These are phyloP conservation scores for Saturnispora galanensis DNA, from an alignment of 805 yeast species.

Conservation along the genomic window DNA sequence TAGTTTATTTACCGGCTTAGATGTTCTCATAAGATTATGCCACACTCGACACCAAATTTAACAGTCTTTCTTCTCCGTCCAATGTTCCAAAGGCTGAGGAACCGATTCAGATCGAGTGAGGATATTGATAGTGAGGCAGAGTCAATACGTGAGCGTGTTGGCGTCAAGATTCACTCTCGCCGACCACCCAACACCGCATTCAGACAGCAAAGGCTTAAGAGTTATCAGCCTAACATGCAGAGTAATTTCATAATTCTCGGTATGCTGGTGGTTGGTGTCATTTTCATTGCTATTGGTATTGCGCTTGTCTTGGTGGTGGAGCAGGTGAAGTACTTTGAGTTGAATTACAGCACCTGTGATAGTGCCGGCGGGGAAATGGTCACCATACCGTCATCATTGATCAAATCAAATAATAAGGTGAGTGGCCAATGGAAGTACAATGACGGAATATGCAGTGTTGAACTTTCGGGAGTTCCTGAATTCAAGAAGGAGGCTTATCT, in stretches of 20 bases:
- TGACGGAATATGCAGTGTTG: constrained; percentile 47
- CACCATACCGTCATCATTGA: no score
- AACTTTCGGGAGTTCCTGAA: constrained; percentile 63
- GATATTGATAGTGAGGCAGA: constrained; percentile 21
- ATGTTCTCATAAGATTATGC: no score
- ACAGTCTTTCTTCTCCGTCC: no score
- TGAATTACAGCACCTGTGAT: constrained; percentile 70
- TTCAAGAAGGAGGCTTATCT: constrained; percentile 63
- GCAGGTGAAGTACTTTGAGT: constrained; percentile 61
- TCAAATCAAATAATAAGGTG: constrained; percentile 9
- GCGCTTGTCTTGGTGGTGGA: constrained; percentile 72
- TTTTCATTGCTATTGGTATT: constrained; percentile 88
- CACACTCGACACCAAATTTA: no score
- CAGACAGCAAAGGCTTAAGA: constrained; percentile 56
- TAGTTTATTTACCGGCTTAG: no score
- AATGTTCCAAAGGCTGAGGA: constrained; percentile 10
- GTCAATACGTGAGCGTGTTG: constrained; percentile 15
- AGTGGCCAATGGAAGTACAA: constrained; percentile 50
- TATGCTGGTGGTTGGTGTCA: constrained; percentile 57
- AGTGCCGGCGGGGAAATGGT: constrained; percentile 23
- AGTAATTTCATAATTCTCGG: constrained; percentile 88
- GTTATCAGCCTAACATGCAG: constrained; percentile 79
- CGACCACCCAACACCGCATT: constrained; percentile 69
- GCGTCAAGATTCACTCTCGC: constrained; percentile 32
- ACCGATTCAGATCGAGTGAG: background rate